Evolutionary conservation across 2,329 filamentous ascomycete species (phyloP), one percentile per base, ranked within the genome.

Genomic region (Pseudocercospora pini-densiflorae): DNA sequence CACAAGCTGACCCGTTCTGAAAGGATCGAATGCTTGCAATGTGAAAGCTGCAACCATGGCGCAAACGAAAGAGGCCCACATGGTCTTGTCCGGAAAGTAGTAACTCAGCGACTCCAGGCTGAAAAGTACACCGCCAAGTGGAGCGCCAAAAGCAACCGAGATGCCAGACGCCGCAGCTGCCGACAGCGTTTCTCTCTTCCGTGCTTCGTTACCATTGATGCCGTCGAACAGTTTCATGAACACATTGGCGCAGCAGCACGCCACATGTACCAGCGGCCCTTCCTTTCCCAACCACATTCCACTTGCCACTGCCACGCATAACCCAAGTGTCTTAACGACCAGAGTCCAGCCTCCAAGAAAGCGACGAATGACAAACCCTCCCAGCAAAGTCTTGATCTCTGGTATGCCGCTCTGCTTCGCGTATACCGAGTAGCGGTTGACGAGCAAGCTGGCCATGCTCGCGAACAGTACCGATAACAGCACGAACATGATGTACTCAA

Each of bases 51-150:
- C 95, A n/a, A 97, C 92, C 94, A 98, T 98, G 77, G 95, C 95
- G 75, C 95, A 98, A 47, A 99, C 95, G 76, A 99, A 99, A 75
- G 93, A 97, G 78, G 97, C 95, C 95, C 95, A 99, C 95, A 99
- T 98, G 9, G 95, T 98, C 80, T 98, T 98, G 80, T 98, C 94
- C 0, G 95, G 94, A 73, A 98, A 98, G 79, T 97, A 98, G 78
- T 97, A 98, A 0, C 93, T 97, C 2, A 98, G 84, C 86, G 97
- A 93, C 87, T 97, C 94, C n/a, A 98, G 87, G 79, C 92, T 96
- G 83, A 98, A 98, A 21, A 98, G 82, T 23, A 98, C 94, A 55
- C 94, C 94, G 10, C 94, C 95, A 63, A 98, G 97, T 8, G 94
- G 94, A 5, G 94, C 92, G 31, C 94, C 94, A 78, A 97, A 97